These are phyloP conservation scores for Ochromonadaceae sp. DNA, from an alignment of 352 stramenopile genomes.

Conservation along the genomic window DNA sequence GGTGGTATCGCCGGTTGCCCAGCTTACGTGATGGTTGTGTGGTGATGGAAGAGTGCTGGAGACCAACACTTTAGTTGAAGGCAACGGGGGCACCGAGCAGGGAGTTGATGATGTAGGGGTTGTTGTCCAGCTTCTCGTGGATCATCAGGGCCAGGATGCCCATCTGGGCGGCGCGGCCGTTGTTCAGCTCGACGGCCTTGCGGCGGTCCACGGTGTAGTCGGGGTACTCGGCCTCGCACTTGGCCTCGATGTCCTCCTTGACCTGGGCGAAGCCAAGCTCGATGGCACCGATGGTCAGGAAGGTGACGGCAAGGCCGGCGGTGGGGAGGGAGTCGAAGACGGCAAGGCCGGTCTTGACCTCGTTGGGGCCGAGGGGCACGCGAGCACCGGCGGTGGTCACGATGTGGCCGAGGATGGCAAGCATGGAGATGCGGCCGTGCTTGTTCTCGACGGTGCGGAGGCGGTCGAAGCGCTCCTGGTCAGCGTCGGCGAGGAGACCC, in stretches of 20 bases:
- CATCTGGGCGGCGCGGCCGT: conserved; percentile 48
- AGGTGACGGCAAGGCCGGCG: too few relatives aligned
- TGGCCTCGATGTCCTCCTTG: too few relatives aligned
- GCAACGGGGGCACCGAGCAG: conserved; percentile 22
- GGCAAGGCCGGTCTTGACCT: too few relatives aligned
- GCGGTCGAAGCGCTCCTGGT: conserved; percentile 27
- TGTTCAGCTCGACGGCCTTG: conserved; percentile 48
- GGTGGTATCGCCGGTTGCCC: too few relatives aligned
- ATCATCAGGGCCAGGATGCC: conserved; percentile 48
- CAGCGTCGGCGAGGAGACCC: conserved; percentile 31
- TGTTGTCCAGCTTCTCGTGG: conserved; percentile 41
- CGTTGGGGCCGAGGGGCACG: too few relatives aligned
- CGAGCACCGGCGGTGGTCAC: too few relatives aligned
- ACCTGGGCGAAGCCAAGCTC: too few relatives aligned
- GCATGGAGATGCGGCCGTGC: conserved; percentile 44
- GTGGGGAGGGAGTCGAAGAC: too few relatives aligned
- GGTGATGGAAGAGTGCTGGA: too few relatives aligned
- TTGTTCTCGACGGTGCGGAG: conserved; percentile 42
- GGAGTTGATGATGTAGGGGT: conserved; percentile 33
- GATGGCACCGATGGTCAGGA: too few relatives aligned
- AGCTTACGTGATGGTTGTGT: too few relatives aligned
- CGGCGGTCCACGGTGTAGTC: conserved; percentile 30
- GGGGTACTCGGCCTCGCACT: too few relatives aligned
- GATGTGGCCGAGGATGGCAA: conserved; percentile 40
- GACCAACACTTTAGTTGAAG: conserved; percentile 30